Evolutionary conservation across 1,284 basidiomycete species (phyloP).

Genomic region (Leccinum fuscescens): DNA sequence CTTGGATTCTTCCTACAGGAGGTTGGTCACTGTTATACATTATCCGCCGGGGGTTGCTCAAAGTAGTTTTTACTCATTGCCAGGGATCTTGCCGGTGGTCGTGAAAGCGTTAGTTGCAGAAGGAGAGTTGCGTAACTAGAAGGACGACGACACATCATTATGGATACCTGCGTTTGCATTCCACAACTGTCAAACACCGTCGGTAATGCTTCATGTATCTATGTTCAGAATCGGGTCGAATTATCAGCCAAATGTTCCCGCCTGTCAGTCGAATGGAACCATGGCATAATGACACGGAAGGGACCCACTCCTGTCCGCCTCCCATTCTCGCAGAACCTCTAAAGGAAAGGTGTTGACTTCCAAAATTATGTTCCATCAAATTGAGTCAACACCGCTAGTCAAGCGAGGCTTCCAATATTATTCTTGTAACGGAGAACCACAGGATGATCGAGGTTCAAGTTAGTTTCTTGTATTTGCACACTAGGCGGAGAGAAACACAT

Average conservation of each 20-base stretch:
- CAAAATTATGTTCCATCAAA: background rate
- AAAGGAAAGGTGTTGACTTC: background rate
- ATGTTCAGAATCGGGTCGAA: background rate
- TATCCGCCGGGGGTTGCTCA: background rate
- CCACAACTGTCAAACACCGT: background rate
- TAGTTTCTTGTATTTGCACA: background rate
- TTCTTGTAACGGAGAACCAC: background rate
- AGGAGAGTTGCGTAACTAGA: conserved; percentile 7
- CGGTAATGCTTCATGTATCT: background rate
- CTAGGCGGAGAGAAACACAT: background rate
- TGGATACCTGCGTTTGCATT: background rate
- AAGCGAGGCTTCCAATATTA: background rate
- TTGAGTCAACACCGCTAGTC: background rate
- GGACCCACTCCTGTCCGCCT: background rate
- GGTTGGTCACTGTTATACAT: conserved; percentile 40
- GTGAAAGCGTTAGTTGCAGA: conserved; percentile 15
- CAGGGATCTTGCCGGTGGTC: conserved; percentile 29
- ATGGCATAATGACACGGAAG: background rate
- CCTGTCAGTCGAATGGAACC: background rate
- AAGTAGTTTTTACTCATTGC: background rate
- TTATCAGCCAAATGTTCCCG: background rate
- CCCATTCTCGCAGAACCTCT: background rate
- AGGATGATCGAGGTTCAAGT: background rate
- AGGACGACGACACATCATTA: background rate
- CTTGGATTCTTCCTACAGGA: conserved; percentile 56